Percentiles rank a stretch among this genome's conserved stretches.
These are phyloP conservation scores for Chrysochromulina parva DNA, from an alignment of 78 protist genomes.

Conservation along the genomic window DNA sequence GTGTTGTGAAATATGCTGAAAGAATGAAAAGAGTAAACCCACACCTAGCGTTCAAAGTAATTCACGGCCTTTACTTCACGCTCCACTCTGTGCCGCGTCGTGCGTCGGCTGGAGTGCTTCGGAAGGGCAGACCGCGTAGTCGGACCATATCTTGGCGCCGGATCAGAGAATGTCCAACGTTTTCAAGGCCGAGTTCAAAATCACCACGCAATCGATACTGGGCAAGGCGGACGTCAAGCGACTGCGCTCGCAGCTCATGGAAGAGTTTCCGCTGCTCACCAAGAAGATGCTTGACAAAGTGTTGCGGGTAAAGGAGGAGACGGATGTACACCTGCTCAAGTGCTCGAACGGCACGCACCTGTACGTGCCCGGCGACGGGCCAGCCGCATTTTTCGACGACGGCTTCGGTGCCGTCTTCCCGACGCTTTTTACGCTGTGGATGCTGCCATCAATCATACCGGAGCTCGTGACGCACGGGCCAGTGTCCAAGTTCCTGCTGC, in stretches of 20 bases:
- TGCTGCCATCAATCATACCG: neutral
- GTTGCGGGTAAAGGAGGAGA: neutral
- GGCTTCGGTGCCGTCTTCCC: slow-evolving; percentile 13
- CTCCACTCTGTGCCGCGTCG: too few species aligned
- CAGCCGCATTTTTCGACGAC: slow-evolving; percentile 8
- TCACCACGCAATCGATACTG: neutral
- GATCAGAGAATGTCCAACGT: neutral
- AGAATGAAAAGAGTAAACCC: too few species aligned
- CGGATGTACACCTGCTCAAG: neutral
- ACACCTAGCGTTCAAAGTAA: too few species aligned
- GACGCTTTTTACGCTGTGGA: neutral
- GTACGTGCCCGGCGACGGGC: neutral
- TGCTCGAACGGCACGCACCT: neutral
- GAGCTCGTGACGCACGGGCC: neutral
- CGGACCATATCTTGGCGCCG: too few species aligned
- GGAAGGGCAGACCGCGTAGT: too few species aligned
- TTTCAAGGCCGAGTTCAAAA: neutral
- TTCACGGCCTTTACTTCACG: too few species aligned
- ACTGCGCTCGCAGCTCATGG: neutral
- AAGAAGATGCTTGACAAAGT: neutral
- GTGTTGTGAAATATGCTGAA: too few species aligned
- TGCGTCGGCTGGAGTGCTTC: too few species aligned
- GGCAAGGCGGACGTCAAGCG: neutral
- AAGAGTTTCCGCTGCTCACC: neutral
- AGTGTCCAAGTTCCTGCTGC: neutral